These are phyloP conservation scores for Fragaria nilgerrensis DNA, from an alignment of 306 rosid species.

Conservation along the genomic window DNA sequence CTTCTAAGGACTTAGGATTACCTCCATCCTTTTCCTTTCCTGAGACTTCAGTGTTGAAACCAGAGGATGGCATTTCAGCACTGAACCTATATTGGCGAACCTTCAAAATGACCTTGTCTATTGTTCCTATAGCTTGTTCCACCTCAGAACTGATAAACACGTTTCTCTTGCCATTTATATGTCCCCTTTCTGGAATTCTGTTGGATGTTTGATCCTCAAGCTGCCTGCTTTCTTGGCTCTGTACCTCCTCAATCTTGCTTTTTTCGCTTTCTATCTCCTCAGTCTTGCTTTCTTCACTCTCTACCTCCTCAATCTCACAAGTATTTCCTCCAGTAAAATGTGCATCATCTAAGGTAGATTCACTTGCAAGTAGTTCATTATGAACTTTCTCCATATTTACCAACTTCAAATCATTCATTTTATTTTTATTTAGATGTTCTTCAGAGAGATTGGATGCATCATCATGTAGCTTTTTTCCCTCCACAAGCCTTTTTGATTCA, in stretches of 20 bases:
- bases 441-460: slow-evolving; percentile 25
- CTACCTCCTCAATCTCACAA: slow-evolving; percentile 69
- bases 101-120: slow-evolving; percentile 62
- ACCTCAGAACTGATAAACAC: slow-evolving; percentile 56
- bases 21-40: slow-evolving; percentile 27
- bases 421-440: slow-evolving; percentile 27
- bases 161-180: slow-evolving; percentile 33
- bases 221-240: slow-evolving; percentile 30
- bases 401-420: slow-evolving; percentile 22
- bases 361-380: slow-evolving; percentile 26
- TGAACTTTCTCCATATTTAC: slow-evolving; percentile 25
- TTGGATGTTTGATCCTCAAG: slow-evolving; percentile 28
- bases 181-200: slow-evolving; percentile 26
- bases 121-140: slow-evolving; percentile 66
- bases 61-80: slow-evolving; percentile 34
- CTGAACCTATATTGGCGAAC: slow-evolving; percentile 44
- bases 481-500: slow-evolving; percentile 30
- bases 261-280: slow-evolving; percentile 42
- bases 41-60: slow-evolving; percentile 26
- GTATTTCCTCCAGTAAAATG: slow-evolving; percentile 24
- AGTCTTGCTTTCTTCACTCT: slow-evolving; percentile 31
- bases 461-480: slow-evolving; percentile 27
- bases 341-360: slow-evolving; percentile 14
- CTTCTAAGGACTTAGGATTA: slow-evolving; percentile 32
- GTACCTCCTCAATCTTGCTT: slow-evolving; percentile 31